Base-by-base conservation (phyloP, 2,329 filamentous ascomycete species). In the Exophiala sp. region DNA sequence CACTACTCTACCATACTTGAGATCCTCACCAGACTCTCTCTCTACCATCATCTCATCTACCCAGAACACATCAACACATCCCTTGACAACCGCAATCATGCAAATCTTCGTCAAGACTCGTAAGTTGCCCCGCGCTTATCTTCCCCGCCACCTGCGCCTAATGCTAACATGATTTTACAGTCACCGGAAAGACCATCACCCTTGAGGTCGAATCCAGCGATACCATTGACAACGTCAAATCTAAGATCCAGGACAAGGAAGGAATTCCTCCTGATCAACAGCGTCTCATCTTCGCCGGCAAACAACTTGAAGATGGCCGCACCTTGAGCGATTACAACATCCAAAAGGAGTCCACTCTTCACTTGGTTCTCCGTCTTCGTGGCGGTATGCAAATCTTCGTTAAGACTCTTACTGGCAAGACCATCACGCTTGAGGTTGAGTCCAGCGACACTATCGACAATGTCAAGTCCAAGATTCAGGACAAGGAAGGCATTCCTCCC, bases 81-180 rank as follows among this genome's bases (percentile, higher is more conserved):
- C 49, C 58, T 64, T 49, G 63, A 60, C 65, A 55, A 35, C 62
- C 69, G 71, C 63, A 75, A 85, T 64, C 74, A 95, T 96, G 91
- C 91, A 96, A 83, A 96, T 96, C 82, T 96, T 96, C 76, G 91
- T 96, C 69, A 96, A 96, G 86, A 96, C 91, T 66, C 83, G 87
- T 90, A 80, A 82, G 87, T 86, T 67, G 34, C 62, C 65, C 68
- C 65, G 61, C 64, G 48, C 55, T 61, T 61, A 49, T 57, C 61
- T 55, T 62, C 47, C 56, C 59, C 54, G 56, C 57, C 52, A 61
- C 49, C 10, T 40, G 36, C 35, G 12, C 11, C n/a, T 49, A 18
- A 45, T 52, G 36, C 64, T 67, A 58, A 67, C 74, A 74, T 65
- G 72, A 68, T 62, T 39, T 41, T 62, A 48, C 68, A 83, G 80